A percentile compares a stretch with the other conserved stretches of the same genome.
phyloP scores from a whole-genome alignment of 331 rosid genomes.

The Saraca asoca region DNA sequence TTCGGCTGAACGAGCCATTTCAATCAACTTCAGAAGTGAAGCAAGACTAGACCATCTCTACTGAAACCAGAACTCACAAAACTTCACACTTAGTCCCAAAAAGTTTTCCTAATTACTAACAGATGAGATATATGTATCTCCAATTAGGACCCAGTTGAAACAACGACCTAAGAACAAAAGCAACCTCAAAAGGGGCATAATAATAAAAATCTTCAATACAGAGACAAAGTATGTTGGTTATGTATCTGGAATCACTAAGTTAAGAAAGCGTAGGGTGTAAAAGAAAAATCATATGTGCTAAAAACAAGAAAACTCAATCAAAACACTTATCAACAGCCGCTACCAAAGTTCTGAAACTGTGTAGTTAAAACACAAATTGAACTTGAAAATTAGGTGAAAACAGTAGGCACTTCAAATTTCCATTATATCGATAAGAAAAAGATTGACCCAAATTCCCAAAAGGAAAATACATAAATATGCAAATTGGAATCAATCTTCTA shows the following conservation, averaged over 20 bases:
- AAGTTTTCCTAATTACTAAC: constrained; percentile 1
- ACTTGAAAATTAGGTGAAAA: too few species aligned
- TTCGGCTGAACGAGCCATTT: constrained; percentile 73
- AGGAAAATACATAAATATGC: neutral
- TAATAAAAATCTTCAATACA: neutral
- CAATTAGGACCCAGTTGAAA: constrained; percentile 1
- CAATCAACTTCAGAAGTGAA: constrained; percentile 23
- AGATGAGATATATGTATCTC: constrained; percentile 8
- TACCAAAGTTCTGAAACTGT: too few species aligned
- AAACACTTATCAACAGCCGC: constrained; percentile 3
- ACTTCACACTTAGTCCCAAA: constrained; percentile 28
- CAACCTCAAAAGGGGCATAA: constrained; percentile 19
- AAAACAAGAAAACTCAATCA: constrained; percentile 12
- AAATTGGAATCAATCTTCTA: neutral
- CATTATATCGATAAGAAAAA: neutral
- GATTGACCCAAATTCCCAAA: neutral
- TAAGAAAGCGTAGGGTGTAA: constrained; percentile 24
- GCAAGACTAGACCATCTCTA: constrained; percentile 8
- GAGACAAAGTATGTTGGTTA: neutral
- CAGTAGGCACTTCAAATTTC: too few species aligned
- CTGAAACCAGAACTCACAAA: constrained; percentile 14
- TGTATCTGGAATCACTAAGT: constrained; percentile 7
- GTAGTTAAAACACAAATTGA: too few species aligned
- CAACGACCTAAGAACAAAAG: constrained; percentile 24
- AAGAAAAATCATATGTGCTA: constrained; percentile 2